Evolutionary conservation across 805 yeast species (phyloP).

Genomic region (Yamadazyma nakazawae): DNA sequence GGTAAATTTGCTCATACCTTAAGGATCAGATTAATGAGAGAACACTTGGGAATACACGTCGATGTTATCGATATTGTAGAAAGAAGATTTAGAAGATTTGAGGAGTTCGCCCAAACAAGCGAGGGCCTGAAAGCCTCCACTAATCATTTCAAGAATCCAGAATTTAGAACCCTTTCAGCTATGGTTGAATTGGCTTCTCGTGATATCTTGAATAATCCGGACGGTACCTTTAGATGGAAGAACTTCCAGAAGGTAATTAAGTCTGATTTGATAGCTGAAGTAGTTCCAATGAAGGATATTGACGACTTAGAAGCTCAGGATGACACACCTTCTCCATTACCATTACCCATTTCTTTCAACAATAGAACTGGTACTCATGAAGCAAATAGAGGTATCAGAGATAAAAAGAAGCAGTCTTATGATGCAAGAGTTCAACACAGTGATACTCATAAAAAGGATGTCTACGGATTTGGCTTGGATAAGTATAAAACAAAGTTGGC

Average conservation of each 20-base stretch:
- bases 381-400: constrained; percentile 82
- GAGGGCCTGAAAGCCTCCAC: constrained; percentile 48
- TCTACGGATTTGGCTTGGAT: constrained; percentile 74
- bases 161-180: constrained; percentile 48
- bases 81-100: constrained; percentile 55
- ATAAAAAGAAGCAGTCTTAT: constrained; percentile 72
- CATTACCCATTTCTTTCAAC: constrained; percentile 65
- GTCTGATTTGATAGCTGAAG: constrained; percentile 13
- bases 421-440: constrained; percentile 78
- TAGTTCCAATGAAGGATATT: constrained; percentile 24
- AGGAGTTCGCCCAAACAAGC: constrained; percentile 39
- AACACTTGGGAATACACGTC: constrained; percentile 91
- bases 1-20: constrained; percentile 87
- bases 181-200: constrained; percentile 75
- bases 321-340: constrained; percentile 29
- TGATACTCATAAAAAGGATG: constrained; percentile 64
- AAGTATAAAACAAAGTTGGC: constrained; percentile 48
- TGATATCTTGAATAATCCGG: constrained; percentile 51
- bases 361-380: constrained; percentile 73
- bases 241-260: constrained; percentile 21
- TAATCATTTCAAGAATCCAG: constrained; percentile 31
- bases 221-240: constrained; percentile 51
- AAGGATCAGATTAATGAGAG: constrained; percentile 91
- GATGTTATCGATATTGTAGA: constrained; percentile 82
- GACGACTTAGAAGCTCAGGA: constrained; percentile 23